Conservation (phyloP, 176 grass and related monocot species). For the Eragrostis nindensis region DNA sequence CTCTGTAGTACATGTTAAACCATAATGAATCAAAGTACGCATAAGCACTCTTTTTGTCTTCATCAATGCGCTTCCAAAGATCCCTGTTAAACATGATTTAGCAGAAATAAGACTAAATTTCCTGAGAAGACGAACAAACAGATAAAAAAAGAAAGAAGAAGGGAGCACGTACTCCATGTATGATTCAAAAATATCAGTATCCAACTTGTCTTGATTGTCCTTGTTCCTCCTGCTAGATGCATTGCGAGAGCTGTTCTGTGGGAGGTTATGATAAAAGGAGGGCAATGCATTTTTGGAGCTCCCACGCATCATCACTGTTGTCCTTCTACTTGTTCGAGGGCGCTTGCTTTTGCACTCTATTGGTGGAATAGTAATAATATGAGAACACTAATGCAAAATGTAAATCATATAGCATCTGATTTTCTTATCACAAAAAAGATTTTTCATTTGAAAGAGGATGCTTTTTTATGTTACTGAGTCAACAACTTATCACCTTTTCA, state of each 20-base stretch:
- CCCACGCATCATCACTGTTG: conserved; percentile 23
- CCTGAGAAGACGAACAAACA: conserved; percentile 9
- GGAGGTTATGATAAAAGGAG: conserved; percentile 46
- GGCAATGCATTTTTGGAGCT: conserved; percentile 22
- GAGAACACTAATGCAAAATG: not conserved
- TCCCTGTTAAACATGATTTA: conserved; percentile 51
- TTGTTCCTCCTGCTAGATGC: conserved; percentile 46
- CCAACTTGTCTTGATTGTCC: conserved; percentile 60
- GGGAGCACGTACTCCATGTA: conserved; percentile 78
- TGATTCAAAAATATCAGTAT: conserved; percentile 69
- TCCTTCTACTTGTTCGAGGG: conserved; percentile 45
- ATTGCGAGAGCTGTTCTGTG: conserved; percentile 37
- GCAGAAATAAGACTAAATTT: conserved; percentile 33
- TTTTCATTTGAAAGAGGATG: conserved; percentile 3
- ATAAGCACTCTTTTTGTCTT: conserved; percentile 73
- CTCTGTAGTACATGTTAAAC: conserved; percentile 75
- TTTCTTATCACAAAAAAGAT: not conserved
- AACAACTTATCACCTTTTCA: conserved; percentile 1
- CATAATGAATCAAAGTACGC: conserved; percentile 90
- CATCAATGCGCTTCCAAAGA: conserved; percentile 73
- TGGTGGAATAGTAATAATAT: conserved; percentile 2
- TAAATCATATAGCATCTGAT: not conserved
- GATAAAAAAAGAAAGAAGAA: not conserved
- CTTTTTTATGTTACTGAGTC: not conserved
- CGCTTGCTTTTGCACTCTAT: conserved; percentile 53